Conservation (phyloP, 768 basidiomycete species). For the Suillus discolor region DNA sequence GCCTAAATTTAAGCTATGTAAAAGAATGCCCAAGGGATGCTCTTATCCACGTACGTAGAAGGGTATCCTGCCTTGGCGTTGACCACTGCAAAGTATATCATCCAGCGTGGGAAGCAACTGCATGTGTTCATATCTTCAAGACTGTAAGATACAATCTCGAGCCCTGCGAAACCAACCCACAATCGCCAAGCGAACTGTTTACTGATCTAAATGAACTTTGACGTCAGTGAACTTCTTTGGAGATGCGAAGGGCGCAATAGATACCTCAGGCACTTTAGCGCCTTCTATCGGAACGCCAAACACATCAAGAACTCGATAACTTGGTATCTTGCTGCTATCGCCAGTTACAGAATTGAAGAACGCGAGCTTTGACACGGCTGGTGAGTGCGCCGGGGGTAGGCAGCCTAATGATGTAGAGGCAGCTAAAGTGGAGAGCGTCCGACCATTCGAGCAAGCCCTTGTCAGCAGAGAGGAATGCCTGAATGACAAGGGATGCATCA, state of each 20-base stretch:
- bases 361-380: conserved; percentile 65
- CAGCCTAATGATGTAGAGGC: conserved; percentile 19
- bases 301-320: conserved; percentile 85
- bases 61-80: conserved; percentile 91
- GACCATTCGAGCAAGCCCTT: conserved; percentile 8
- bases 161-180: conserved; percentile 33
- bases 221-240: conserved; percentile 8
- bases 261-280: conserved; percentile 77
- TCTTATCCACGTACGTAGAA: conserved; percentile 67
- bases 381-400: conserved; percentile 50
- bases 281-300: conserved; percentile 72
- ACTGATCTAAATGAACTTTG: conserved; percentile 52
- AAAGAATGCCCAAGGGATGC: background rate
- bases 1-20: conserved; percentile 48
- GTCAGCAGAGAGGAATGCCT: conserved; percentile 5
- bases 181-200: conserved; percentile 65
- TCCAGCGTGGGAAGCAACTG: conserved; percentile 80
- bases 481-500: conserved; percentile 15
- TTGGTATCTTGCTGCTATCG: conserved; percentile 70
- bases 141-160: conserved; percentile 1
- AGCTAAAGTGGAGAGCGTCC: conserved; percentile 17
- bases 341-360: conserved; percentile 81
- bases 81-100: conserved; percentile 87
- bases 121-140: conserved; percentile 73
- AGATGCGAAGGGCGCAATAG: conserved; percentile 19